Conservation (phyloP, 495 filamentous ascomycete genomes). For the Letharia lupina region DNA sequence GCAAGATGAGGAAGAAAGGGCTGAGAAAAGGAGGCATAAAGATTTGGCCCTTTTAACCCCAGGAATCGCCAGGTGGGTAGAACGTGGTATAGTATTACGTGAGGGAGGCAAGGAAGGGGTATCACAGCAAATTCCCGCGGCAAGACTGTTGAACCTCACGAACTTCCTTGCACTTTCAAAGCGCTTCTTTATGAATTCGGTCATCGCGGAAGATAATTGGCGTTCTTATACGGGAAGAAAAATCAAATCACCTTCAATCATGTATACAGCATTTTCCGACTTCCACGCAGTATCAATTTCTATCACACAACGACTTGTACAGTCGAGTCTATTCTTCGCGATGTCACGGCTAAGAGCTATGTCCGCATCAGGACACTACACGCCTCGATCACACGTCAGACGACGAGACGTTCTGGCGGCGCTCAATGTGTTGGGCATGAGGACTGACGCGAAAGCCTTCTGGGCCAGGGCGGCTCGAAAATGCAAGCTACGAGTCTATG, state of each 20-base stretch:
- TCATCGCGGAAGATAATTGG: conserved; percentile 59
- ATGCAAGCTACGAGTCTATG: conserved; percentile 48
- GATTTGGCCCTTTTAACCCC: conserved; percentile 48
- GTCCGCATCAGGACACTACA: conserved; percentile 31
- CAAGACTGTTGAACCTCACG: conserved; percentile 48
- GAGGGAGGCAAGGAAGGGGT: conserved; percentile 29
- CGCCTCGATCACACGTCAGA: conserved; percentile 37
- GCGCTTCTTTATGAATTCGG: conserved; percentile 71
- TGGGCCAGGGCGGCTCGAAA: conserved; percentile 55
- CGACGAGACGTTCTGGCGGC: conserved; percentile 59
- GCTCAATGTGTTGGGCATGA: conserved; percentile 45
- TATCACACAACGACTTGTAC: conserved; percentile 60
- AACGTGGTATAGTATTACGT: conserved; percentile 27
- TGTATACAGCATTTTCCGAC: conserved; percentile 59
- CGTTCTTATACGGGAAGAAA: conserved; percentile 36
- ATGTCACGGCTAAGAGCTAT: conserved; percentile 46
- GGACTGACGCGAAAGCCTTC: conserved; percentile 38
- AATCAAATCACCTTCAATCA: conserved; percentile 53
- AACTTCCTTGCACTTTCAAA: conserved; percentile 58
- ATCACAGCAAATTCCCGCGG: conserved; percentile 38
- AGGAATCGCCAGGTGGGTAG: conserved; percentile 35
- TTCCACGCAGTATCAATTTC: conserved; percentile 60
- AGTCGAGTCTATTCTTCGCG: conserved; percentile 57
- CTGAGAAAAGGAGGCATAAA: conserved; percentile 48
- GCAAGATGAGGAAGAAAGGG: conserved; percentile 44